Conservation (phyloP, 306 rosid species). For the Senna siamea region DNA sequence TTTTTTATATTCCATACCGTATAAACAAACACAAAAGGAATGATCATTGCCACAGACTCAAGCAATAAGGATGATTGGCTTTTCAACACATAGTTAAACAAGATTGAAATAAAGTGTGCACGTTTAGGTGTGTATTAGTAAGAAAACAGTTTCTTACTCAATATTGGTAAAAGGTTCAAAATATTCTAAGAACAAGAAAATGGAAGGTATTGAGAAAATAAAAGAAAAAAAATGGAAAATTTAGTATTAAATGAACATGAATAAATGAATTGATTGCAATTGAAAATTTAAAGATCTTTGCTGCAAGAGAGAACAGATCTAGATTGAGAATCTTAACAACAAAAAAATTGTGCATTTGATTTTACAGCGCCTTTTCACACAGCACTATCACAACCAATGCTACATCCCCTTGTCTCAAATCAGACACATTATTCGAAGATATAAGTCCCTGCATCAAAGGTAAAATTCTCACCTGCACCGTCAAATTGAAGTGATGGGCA, state of each 20-base stretch:
- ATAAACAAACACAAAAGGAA: neutral
- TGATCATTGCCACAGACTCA: neutral
- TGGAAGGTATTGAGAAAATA: neutral
- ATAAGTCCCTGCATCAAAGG: slow-evolving; percentile 7
- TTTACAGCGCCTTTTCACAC: slow-evolving; percentile 16
- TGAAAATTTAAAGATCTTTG: slow-evolving; percentile 10
- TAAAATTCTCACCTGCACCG: slow-evolving; percentile 87
- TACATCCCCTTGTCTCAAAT: slow-evolving; percentile 26
- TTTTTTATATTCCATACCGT: neutral
- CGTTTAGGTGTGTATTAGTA: neutral
- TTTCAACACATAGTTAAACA: neutral
- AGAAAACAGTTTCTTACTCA: slow-evolving; percentile 11
- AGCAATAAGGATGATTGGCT: neutral
- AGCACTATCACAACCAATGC: slow-evolving; percentile 16
- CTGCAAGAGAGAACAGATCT: neutral
- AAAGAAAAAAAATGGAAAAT: neutral
- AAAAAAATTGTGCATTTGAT: slow-evolving; percentile 13
- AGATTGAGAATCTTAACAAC: slow-evolving; percentile 14
- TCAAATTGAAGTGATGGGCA: slow-evolving; percentile 94
- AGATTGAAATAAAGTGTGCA: slow-evolving; percentile 12
- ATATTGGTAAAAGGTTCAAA: slow-evolving; percentile 11
- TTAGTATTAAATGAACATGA: slow-evolving; percentile 20
- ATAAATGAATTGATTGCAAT: neutral
- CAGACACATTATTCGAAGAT: slow-evolving; percentile 25
- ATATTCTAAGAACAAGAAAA: slow-evolving; percentile 27